These are phyloP conservation scores for Mucor mucedo DNA, from an alignment of 371 early-diverging fungal species.

Conservation along the genomic window DNA sequence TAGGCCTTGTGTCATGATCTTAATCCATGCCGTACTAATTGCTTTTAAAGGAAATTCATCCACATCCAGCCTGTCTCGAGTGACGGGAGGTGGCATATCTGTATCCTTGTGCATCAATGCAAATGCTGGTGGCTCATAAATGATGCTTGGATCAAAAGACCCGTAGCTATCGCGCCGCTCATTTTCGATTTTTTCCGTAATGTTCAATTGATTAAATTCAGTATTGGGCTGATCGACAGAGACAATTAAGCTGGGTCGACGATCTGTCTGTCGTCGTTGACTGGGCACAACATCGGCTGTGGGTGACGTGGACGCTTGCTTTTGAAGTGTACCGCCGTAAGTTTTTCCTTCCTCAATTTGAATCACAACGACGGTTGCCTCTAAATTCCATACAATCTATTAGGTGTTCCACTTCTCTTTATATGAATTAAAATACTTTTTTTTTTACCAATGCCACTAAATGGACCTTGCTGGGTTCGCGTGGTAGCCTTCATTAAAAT, in stretches of 20 bases:
- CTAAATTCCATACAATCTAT: constrained; percentile 3
- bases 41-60: constrained; percentile 62
- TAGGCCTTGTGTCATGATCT: constrained; percentile 71
- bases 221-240: constrained; percentile 2
- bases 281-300: constrained; percentile 25
- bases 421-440: not conserved
- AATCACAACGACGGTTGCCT: constrained; percentile 35
- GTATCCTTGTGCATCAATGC: constrained; percentile 45
- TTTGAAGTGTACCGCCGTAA: constrained; percentile 20
- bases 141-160: constrained; percentile 53
- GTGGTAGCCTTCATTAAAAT: constrained; percentile 32
- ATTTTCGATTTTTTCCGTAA: constrained; percentile 2
- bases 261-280: constrained; percentile 18
- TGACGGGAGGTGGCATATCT: constrained; percentile 65
- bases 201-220: not conserved
- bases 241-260: constrained; percentile 26
- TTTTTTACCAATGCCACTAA: constrained; percentile 15
- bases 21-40: constrained; percentile 70
- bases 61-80: constrained; percentile 57
- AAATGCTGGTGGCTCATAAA: constrained; percentile 64
- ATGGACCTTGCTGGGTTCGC: not conserved
- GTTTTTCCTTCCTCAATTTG: constrained; percentile 35
- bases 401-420: not conserved
- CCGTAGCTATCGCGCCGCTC: constrained; percentile 31
- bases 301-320: not conserved